These are phyloP conservation scores for Breynia disticha DNA, from an alignment of 441 rosid genomes.

Conservation along the genomic window DNA sequence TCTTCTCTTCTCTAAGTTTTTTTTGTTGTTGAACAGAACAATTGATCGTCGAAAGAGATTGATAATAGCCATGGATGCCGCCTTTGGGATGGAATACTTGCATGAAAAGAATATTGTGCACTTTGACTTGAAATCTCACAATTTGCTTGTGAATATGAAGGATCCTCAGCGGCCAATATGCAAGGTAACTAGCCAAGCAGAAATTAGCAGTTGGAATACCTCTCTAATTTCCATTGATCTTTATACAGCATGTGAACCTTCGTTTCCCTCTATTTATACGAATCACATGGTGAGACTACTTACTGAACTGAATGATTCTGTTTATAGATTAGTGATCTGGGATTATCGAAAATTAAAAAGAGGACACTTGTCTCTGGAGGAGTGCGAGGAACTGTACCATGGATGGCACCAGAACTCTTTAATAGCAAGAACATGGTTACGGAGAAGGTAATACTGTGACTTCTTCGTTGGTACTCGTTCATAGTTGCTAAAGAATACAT, in stretches of 20 bases:
- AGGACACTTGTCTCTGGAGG: slow-evolving; percentile 63
- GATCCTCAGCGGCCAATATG: slow-evolving; percentile 73
- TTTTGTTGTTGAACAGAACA: slow-evolving; percentile 26
- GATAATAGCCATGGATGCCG: slow-evolving; percentile 64
- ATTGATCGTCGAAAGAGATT: slow-evolving; percentile 52
- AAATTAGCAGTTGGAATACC: neutral
- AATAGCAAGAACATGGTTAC: slow-evolving; percentile 63
- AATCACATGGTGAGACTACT: too few species aligned
- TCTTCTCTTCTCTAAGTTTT: too few species aligned
- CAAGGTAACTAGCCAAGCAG: slow-evolving; percentile 37
- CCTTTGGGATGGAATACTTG: slow-evolving; percentile 71
- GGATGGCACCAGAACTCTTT: slow-evolving; percentile 45
- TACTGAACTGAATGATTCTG: neutral
- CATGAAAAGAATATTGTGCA: slow-evolving; percentile 69
- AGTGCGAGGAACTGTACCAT: slow-evolving; percentile 68
- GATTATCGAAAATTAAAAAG: slow-evolving; percentile 59
- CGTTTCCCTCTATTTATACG: too few species aligned
- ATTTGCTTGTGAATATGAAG: slow-evolving; percentile 62
- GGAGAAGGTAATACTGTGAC: slow-evolving; percentile 44
- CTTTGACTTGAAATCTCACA: slow-evolving; percentile 67
- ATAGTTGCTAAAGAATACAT: neutral
- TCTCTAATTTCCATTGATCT: neutral
- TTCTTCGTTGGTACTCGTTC: neutral
- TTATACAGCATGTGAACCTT: too few species aligned
- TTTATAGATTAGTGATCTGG: slow-evolving; percentile 59